Evolutionary conservation across 306 rosid genomes (phyloP), one percentile per base, ranked within the genome.

Genomic region (Hippophae tibetana): DNA sequence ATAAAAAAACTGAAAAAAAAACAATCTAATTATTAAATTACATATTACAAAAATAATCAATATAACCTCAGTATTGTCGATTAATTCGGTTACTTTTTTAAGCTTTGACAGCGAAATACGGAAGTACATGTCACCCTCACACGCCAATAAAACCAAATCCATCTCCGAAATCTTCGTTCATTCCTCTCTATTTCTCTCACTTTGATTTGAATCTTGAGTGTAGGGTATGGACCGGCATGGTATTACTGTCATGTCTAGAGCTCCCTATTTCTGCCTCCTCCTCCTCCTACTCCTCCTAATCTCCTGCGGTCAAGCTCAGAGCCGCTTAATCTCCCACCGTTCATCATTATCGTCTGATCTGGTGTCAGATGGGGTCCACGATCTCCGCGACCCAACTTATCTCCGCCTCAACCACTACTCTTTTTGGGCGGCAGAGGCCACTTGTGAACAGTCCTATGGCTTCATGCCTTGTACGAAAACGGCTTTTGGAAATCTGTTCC

Each of bases 381-480:
- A 5, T 8, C 57, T 42, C 13, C 61, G 45, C 13, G 62, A 38
- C 25, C 66, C 58, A 5, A 13, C 69, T 18, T 66, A n/a, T 11
- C 45, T 49, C 13, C 57, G 60, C 2, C 57, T 66, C 9, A 54
- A 9, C 63, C 68, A 54, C 57, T 70, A 3, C 5, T 31, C 38
- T 66, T 63, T 5, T 61, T 63, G 42, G 11, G 72, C 10, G 27
- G 61, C 13, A 31, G 38, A 31, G 38, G 38, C 3, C n/a, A 13
- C 87, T 18, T 89, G 97, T 47, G 95, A 89, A 42, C 82, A 86
- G 81, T 64, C 95, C 6, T 89, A 89, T 25, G 97, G 97, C 0
- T 89, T 89, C 82, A 64, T 89, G 47, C 97, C 97, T 2, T 89
- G 97, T 73, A 80, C 82, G 56, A 80, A 77, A 56, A 49, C 79